A percentile compares a stretch with the other conserved stretches of the same genome.
These are phyloP conservation scores for Chalaropsis thielavioides DNA, from an alignment of 2,329 filamentous ascomycete genomes.

Conservation along the genomic window DNA sequence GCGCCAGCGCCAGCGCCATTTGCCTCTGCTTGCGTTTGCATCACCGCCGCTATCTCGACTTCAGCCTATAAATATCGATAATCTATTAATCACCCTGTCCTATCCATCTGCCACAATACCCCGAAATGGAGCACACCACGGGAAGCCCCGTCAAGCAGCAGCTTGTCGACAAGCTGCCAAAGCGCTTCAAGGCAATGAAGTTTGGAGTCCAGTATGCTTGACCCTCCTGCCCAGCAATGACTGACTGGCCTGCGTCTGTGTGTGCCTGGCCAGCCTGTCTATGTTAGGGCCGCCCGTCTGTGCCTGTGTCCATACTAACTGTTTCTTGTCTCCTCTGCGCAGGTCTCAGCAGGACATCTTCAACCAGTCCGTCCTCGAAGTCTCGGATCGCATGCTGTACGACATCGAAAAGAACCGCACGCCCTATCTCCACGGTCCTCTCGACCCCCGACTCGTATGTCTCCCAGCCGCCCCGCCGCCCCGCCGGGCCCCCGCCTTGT, in stretches of 20 bases:
- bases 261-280: neutral
- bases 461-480: neutral
- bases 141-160: slow-evolving; percentile 56
- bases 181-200: slow-evolving; percentile 83
- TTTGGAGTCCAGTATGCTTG: slow-evolving; percentile 73
- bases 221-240: neutral
- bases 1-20: too few species aligned
- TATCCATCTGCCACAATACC: neutral
- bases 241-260: too few species aligned
- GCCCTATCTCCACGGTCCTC: slow-evolving; percentile 66
- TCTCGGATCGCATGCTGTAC: slow-evolving; percentile 88
- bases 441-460: slow-evolving; percentile 63
- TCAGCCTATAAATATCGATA: neutral
- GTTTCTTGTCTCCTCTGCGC: neutral
- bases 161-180: slow-evolving; percentile 75
- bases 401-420: slow-evolving; percentile 68
- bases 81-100: neutral
- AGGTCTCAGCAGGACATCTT: slow-evolving; percentile 89
- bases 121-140: slow-evolving; percentile 20
- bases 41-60: neutral
- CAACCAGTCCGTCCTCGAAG: slow-evolving; percentile 85
- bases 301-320: neutral
- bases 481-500: too few species aligned
- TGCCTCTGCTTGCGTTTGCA: too few species aligned
- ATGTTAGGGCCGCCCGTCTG: too few species aligned